A percentile compares a stretch with the other conserved stretches of the same genome.
Evolutionary conservation across 1,284 basidiomycete genomes (phyloP).

Genomic region (Ceratobasidium sp.): DNA sequence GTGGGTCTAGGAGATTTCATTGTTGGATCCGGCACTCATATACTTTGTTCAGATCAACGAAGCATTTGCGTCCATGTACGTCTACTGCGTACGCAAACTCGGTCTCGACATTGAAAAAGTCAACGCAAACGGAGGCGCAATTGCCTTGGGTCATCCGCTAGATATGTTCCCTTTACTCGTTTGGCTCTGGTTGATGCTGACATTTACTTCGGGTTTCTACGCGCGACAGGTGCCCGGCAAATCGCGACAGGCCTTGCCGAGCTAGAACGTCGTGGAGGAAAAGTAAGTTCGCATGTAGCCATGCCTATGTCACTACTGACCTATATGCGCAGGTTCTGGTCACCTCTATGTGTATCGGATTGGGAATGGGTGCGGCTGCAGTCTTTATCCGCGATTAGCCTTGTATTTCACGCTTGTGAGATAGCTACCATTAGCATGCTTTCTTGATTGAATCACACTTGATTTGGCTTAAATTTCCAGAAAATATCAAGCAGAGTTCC

Average conservation of each 20-base stretch:
- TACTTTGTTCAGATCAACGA: conserved; percentile 79
- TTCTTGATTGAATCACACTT: conserved; percentile 35
- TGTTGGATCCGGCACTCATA: neutral
- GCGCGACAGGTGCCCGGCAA: conserved; percentile 89
- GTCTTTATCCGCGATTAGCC: conserved; percentile 80
- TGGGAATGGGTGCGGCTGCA: conserved; percentile 88
- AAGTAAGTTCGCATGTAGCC: conserved; percentile 63
- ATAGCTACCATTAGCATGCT: conserved; percentile 1
- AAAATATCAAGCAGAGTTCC: neutral
- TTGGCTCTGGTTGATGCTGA: conserved; percentile 13
- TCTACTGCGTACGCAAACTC: conserved; percentile 83
- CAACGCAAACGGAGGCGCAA: conserved; percentile 92
- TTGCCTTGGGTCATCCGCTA: conserved; percentile 89
- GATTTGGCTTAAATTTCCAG: neutral
- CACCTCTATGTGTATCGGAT: conserved; percentile 74
- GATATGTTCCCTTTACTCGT: conserved; percentile 66
- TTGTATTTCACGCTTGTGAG: neutral
- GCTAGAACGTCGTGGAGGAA: conserved; percentile 79
- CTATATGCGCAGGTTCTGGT: conserved; percentile 52
- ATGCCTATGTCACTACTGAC: neutral
- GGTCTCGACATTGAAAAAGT: conserved; percentile 79
- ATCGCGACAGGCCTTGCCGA: conserved; percentile 90
- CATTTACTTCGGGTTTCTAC: conserved; percentile 58
- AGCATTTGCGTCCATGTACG: conserved; percentile 89
- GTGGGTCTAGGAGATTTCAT: conserved; percentile 56